These are phyloP conservation scores for Ustilago xerochloae DNA, from an alignment of 1,284 basidiomycete species.

Conservation along the genomic window DNA sequence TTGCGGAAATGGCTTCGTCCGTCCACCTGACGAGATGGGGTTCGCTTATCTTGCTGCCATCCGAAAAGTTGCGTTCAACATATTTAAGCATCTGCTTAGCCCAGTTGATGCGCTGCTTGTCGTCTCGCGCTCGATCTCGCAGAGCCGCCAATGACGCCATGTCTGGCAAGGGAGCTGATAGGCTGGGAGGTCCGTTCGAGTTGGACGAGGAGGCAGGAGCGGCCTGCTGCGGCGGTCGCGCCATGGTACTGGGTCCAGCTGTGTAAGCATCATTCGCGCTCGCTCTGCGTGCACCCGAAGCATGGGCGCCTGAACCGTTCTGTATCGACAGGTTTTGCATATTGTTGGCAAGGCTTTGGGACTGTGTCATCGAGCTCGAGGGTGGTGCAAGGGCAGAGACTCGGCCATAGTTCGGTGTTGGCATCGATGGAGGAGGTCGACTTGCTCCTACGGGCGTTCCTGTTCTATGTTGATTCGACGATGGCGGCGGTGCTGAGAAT, in stretches of 20 bases:
- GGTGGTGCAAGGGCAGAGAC: constrained; percentile 1
- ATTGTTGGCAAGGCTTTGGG: constrained; percentile 17
- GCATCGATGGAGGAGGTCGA: constrained; percentile 19
- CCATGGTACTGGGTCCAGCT: not conserved
- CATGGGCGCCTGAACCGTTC: not conserved
- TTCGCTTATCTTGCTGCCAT: constrained; percentile 72
- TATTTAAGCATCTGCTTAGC: constrained; percentile 81
- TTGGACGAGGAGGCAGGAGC: constrained; percentile 1
- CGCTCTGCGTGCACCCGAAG: constrained; percentile 11
- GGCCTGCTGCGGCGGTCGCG: constrained; percentile 1
- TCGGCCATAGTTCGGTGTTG: constrained; percentile 10
- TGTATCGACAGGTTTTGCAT: constrained; percentile 27
- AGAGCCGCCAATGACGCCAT: constrained; percentile 44
- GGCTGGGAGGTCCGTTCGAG: constrained; percentile 18
- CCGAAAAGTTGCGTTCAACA: constrained; percentile 72
- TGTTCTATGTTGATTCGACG: not conserved
- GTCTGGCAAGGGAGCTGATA: constrained; percentile 61
- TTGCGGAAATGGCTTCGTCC: constrained; percentile 72
- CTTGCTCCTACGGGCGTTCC: not conserved
- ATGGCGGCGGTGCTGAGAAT: constrained; percentile 18
- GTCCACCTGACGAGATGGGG: constrained; percentile 75
- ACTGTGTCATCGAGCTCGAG: not conserved
- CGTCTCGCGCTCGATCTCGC: constrained; percentile 70
- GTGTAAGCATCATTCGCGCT: constrained; percentile 18
- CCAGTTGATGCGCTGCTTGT: constrained; percentile 78